Evolutionary conservation across 352 stramenopile species (phyloP).

Genomic region (Globisporangium mamillatum): DNA sequence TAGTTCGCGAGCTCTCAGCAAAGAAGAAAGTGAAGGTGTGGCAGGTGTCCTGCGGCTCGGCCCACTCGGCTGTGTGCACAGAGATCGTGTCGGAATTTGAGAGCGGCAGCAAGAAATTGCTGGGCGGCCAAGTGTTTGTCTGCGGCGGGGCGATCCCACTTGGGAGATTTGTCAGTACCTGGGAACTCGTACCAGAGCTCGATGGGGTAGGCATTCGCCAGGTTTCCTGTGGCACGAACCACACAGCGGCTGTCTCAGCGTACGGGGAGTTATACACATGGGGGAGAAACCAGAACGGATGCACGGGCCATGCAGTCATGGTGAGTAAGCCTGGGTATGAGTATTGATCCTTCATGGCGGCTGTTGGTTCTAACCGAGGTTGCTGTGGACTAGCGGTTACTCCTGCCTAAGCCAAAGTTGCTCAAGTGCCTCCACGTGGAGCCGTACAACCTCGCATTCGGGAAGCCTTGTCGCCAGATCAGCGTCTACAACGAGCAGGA

Average conservation of each 20-base stretch:
- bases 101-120: conserved; percentile 53
- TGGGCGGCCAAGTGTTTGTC: conserved; percentile 85
- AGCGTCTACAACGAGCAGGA: conserved; percentile 90
- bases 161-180: conserved; percentile 64
- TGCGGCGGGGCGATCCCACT: conserved; percentile 85
- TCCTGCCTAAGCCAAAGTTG: conserved; percentile 74
- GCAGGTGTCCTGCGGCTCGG: conserved; percentile 68
- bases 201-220: conserved; percentile 50
- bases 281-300: conserved; percentile 88
- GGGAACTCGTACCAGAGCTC: conserved; percentile 67
- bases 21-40: conserved; percentile 63
- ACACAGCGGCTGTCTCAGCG: conserved; percentile 88
- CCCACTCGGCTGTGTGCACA: conserved; percentile 81
- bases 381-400: conserved; percentile 31
- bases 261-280: conserved; percentile 92
- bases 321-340: not conserved
- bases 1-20: conserved; percentile 74
- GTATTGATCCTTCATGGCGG: not conserved
- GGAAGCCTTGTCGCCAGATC: conserved; percentile 77
- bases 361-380: not conserved
- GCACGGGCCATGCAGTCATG: conserved; percentile 75
- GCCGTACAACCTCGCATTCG: conserved; percentile 87
- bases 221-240: conserved; percentile 84
- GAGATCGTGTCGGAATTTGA: conserved; percentile 58
- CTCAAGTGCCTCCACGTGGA: conserved; percentile 81